phyloP scores from a whole-genome alignment of 352 stramenopile genomes.

The Phytopythium ostracodes region DNA sequence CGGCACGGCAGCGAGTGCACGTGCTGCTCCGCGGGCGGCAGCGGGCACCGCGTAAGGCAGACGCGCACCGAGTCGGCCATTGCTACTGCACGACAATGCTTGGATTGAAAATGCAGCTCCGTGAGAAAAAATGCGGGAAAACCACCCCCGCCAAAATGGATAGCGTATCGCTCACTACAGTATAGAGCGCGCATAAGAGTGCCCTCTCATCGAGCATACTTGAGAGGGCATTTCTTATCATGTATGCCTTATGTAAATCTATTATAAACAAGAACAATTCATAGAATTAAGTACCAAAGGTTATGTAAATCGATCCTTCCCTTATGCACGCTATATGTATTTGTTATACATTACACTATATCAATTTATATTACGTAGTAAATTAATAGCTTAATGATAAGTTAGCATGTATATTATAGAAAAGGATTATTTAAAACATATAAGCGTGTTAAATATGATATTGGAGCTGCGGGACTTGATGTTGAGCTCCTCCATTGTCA shows the following conservation, averaged over 20 bases:
- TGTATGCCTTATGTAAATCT: no score
- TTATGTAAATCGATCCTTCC: no score
- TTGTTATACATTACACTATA: neutral
- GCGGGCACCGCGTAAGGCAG: slow-evolving; percentile 72
- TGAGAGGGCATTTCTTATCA: no score
- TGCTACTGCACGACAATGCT: slow-evolving; percentile 6
- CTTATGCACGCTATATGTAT: no score
- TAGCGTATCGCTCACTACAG: neutral
- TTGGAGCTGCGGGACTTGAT: no score
- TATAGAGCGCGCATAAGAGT: no score
- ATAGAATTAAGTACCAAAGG: no score
- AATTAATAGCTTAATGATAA: no score
- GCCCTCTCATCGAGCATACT: no score
- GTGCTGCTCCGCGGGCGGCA: slow-evolving; percentile 42
- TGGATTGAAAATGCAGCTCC: neutral
- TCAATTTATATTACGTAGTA: neutral
- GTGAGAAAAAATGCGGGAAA: slow-evolving; percentile 5
- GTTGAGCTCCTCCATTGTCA: neutral
- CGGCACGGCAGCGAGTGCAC: slow-evolving; percentile 78
- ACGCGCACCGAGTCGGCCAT: slow-evolving; percentile 24
- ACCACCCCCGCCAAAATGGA: slow-evolving; percentile 21
- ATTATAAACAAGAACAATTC: no score
- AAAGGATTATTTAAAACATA: neutral
- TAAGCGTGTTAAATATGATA: no score
- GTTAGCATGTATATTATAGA: no score